Conservation (phyloP, 768 basidiomycete species). For the Boletus edulis region DNA sequence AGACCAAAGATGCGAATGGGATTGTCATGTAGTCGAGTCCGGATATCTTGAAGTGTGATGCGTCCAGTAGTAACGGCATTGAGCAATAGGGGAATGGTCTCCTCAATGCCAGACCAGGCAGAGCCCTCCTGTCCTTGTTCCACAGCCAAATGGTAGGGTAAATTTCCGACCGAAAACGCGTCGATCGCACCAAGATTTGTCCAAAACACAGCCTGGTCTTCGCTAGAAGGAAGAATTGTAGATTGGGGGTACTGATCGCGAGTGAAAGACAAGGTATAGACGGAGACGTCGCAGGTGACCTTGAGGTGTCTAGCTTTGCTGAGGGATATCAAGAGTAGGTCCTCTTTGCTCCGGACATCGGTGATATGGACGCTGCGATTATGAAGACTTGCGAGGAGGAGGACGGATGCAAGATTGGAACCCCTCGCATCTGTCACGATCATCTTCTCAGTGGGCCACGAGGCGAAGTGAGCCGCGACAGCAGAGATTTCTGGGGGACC, state of each 20-base stretch:
- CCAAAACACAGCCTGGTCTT: constrained; percentile 86
- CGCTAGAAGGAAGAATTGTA: constrained; percentile 61
- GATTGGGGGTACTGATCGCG: constrained; percentile 68
- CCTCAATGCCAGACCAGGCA: constrained; percentile 78
- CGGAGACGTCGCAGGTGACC: constrained; percentile 94
- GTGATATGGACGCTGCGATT: constrained; percentile 87
- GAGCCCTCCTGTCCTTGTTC: constrained; percentile 61
- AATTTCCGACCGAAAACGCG: constrained; percentile 84
- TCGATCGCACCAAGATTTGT: constrained; percentile 80
- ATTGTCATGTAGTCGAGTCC: constrained; percentile 84
- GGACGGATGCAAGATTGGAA: constrained; percentile 87
- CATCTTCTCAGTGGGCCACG: constrained; percentile 90
- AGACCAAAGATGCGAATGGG: constrained; percentile 90
- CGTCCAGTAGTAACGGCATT: constrained; percentile 80
- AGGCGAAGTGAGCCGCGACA: constrained; percentile 82
- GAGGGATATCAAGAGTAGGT: constrained; percentile 85
- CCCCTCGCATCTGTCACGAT: constrained; percentile 93
- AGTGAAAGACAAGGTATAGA: constrained; percentile 89
- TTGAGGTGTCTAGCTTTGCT: constrained; percentile 93
- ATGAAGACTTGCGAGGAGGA: constrained; percentile 92
- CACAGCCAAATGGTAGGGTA: constrained; percentile 72
- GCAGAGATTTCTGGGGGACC: constrained; percentile 60
- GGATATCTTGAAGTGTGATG: constrained; percentile 81
- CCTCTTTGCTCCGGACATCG: constrained; percentile 82
- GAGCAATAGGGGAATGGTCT: constrained; percentile 83